A percentile compares a stretch with the other conserved stretches of the same genome.
Evolutionary conservation across 2,329 filamentous ascomycete species (phyloP).

Genomic region (Beauveria bassiana): DNA sequence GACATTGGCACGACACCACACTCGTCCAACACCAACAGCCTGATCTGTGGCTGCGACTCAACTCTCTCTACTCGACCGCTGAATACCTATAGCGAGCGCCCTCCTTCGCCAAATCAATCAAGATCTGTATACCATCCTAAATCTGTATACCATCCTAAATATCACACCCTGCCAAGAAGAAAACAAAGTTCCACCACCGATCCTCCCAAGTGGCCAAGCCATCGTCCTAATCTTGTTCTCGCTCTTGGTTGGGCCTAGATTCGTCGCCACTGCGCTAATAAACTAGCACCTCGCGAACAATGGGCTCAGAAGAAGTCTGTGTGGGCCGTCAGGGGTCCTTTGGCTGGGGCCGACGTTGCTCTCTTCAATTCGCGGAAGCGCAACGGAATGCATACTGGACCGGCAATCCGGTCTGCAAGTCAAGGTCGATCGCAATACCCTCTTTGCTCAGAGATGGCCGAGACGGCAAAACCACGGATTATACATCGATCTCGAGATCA

Average conservation of each 20-base stretch:
- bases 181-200: not conserved
- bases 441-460: not conserved
- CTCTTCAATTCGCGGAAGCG: not conserved
- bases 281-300: not conserved
- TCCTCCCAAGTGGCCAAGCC: not conserved
- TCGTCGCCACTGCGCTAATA: not conserved
- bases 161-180: not conserved
- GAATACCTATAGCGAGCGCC: too few species aligned
- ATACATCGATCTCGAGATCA: not conserved
- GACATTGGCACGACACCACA: not conserved
- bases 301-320: not conserved
- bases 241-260: slow-evolving; percentile 4
- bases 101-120: not conserved
- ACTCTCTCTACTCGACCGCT: not conserved
- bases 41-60: not conserved
- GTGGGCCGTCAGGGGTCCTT: not conserved
- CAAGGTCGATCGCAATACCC: not conserved
- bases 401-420: not conserved
- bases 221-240: not conserved
- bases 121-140: slow-evolving; percentile 3
- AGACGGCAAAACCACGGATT: not conserved
- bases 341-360: not conserved
- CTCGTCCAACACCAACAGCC: not conserved
- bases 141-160: not conserved
- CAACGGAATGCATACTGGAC: not conserved